Evolutionary conservation across 2,329 filamentous ascomycete genomes (phyloP).

Genomic region (Torrubiellomyces zombiae): DNA sequence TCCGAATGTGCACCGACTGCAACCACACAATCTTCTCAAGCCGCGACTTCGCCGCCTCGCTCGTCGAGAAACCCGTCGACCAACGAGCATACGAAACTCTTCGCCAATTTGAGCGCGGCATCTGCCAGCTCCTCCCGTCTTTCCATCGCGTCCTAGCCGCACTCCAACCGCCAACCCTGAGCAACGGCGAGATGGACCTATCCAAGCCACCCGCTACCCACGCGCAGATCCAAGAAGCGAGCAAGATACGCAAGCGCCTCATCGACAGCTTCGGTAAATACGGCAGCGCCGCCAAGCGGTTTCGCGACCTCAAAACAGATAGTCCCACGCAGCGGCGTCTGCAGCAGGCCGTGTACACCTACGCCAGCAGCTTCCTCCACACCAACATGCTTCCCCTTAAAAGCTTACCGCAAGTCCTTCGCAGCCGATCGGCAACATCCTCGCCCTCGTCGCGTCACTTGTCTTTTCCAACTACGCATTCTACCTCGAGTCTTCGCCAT

Average conservation of each 20-base stretch:
- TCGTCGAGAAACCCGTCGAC: conserved; percentile 52
- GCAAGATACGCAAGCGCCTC: conserved; percentile 75
- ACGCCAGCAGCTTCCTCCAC: conserved; percentile 70
- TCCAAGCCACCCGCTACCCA: conserved; percentile 30
- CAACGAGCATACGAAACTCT: conserved; percentile 72
- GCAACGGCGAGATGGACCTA: conserved; percentile 19
- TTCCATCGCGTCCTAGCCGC: conserved; percentile 65
- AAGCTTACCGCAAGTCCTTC: conserved; percentile 49
- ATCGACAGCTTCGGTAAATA: conserved; percentile 85
- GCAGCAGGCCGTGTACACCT: conserved; percentile 67
- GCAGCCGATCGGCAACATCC: conserved; percentile 20
- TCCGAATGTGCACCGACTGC: conserved; percentile 89
- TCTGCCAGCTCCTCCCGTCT: conserved; percentile 61
- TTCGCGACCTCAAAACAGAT: conserved; percentile 61
- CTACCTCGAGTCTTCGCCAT: conserved; percentile 24
- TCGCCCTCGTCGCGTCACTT: conserved; percentile 15
- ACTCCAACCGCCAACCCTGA: conserved; percentile 40
- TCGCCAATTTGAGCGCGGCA: conserved; percentile 74
- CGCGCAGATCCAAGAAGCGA: conserved; percentile 66
- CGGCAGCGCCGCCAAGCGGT: conserved; percentile 61
- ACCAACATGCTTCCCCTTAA: conserved; percentile 83
- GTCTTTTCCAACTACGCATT: conserved; percentile 18
- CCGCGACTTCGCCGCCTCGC: conserved; percentile 59
- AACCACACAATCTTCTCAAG: conserved; percentile 44
- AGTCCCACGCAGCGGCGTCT: conserved; percentile 57